Percentiles rank a stretch among this genome's conserved stretches.
Evolutionary conservation across 768 basidiomycete species (phyloP).

Genomic region (Mycena kentingensis): DNA sequence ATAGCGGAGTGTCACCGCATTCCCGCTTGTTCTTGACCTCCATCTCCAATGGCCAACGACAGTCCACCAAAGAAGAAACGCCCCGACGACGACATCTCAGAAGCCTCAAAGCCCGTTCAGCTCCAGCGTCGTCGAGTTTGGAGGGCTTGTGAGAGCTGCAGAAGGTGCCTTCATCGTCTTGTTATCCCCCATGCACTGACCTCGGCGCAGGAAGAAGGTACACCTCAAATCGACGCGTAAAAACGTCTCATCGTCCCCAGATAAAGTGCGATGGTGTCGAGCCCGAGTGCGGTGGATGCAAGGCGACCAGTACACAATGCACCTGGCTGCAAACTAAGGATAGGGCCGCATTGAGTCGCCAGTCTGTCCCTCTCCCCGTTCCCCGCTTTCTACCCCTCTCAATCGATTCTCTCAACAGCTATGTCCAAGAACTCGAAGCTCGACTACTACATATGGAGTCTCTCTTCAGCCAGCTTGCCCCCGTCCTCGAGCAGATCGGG

Average conservation of each 20-base stretch:
- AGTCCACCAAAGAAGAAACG: conserved; percentile 71
- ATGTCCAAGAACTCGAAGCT: conserved; percentile 90
- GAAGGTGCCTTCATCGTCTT: conserved; percentile 45
- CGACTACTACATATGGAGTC: conserved; percentile 86
- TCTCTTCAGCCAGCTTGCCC: conserved; percentile 80
- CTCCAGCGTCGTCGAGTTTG: conserved; percentile 81
- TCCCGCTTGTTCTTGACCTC: conserved; percentile 25
- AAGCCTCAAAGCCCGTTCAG: conserved; percentile 72
- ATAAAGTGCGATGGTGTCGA: conserved; percentile 88
- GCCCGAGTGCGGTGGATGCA: conserved; percentile 83
- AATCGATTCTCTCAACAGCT: conserved; percentile 49
- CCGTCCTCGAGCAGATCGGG: conserved; percentile 73
- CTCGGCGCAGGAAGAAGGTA: conserved; percentile 72
- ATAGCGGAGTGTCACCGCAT: too few relatives aligned
- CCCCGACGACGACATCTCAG: conserved; percentile 56
- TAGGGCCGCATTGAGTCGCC: conserved; percentile 84
- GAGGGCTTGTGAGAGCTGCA: conserved; percentile 89
- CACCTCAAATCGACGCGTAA: background rate
- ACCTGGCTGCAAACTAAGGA: conserved; percentile 93
- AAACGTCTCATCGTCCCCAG: background rate
- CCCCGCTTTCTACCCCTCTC: conserved; percentile 4
- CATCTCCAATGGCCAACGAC: conserved; percentile 19
- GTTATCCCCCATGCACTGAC: conserved; percentile 22
- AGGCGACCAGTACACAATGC: conserved; percentile 72
- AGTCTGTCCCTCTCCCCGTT: conserved; percentile 54